Base-by-base conservation (phyloP, 345 rosid species). In the Moricandia moricandioides region DNA sequence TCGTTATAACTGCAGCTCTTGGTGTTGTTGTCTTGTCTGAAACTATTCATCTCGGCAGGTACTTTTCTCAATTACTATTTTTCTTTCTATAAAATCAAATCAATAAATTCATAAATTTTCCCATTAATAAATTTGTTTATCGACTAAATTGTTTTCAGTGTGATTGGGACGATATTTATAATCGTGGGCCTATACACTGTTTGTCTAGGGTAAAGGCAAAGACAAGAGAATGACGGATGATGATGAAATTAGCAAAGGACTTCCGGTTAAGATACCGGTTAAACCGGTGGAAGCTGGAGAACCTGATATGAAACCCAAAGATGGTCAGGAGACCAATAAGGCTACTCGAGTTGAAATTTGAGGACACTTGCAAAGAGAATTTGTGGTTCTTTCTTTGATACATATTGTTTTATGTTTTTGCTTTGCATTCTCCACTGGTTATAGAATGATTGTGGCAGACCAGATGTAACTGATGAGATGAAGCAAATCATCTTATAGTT, bases 201-300 rank as follows among this genome's bases (percentile, higher is more conserved):
- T 94, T 35, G 88, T 88, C 43, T 91, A 97, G 98, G 98, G 96
- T 2, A 94, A 91, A 80, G 88, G 92, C 87, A 94, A 91, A 78
- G 96, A 94, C 39, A 69, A 64, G 63, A 69, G 2, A 55, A 12
- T 67, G 67, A 61, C 10, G 1, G 80, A 80, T 39, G 29, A 68
- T 68, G 67, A 81, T 71, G 65, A 27, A 18, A 68, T 9, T 1
- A 14, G 30, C 70, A 77, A 43, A 3, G 86, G 83, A 61, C 79
- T 92, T 76, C 96, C 96, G 3, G 62, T 88, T 75, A 74, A 80
- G 27, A 75, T 51, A 14, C 57, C 62, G 73, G 63, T 77, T 52
- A 74, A 78, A 70, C 54, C 75, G 29, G 4, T 49, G 21, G 64
- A 66, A 5, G 6, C 63, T 66, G 34, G 43, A 27, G 78, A 66